Evolutionary conservation across 2,329 filamentous ascomycete species (phyloP).

Genomic region (Colletotrichum sp.): DNA sequence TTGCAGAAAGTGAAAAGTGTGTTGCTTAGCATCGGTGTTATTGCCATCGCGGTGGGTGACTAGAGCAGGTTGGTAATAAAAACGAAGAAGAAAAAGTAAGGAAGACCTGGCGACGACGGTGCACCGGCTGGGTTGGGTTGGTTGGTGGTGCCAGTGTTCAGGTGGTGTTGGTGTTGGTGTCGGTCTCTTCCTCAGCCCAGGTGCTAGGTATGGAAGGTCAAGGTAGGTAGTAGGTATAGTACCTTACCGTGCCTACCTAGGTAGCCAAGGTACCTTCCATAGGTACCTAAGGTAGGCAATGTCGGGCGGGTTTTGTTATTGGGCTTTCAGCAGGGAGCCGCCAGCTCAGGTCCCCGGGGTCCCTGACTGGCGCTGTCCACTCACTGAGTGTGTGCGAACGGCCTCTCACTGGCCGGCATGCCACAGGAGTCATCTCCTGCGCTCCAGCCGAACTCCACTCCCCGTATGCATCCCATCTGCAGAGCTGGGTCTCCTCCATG

Average conservation of each 20-base stretch:
- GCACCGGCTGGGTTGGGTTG: background rate
- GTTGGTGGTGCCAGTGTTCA: background rate
- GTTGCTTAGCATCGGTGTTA: background rate
- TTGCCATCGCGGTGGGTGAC: background rate
- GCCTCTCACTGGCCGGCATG: conserved; percentile 3
- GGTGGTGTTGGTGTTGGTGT: background rate
- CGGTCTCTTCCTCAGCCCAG: too few relatives aligned
- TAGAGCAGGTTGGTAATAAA: background rate
- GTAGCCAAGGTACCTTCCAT: too few relatives aligned
- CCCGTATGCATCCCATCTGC: background rate
- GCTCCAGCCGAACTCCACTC: background rate
- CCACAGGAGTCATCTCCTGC: conserved; percentile 21
- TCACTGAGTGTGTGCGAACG: background rate
- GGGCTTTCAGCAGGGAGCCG: background rate
- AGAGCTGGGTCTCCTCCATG: background rate
- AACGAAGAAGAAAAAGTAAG: background rate
- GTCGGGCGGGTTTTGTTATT: background rate
- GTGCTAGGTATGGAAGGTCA: too few relatives aligned
- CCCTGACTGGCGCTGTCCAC: background rate
- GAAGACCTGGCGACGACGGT: background rate
- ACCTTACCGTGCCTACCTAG: too few relatives aligned
- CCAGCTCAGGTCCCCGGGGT: conserved; percentile 4
- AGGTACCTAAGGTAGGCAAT: too few relatives aligned
- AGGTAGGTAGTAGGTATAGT: too few relatives aligned
- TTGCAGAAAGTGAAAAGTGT: background rate